Percentiles rank a stretch among this genome's conserved stretches.
Evolutionary conservation across 2,329 filamentous ascomycete genomes (phyloP).

Genomic region (Ramularia endophylla): DNA sequence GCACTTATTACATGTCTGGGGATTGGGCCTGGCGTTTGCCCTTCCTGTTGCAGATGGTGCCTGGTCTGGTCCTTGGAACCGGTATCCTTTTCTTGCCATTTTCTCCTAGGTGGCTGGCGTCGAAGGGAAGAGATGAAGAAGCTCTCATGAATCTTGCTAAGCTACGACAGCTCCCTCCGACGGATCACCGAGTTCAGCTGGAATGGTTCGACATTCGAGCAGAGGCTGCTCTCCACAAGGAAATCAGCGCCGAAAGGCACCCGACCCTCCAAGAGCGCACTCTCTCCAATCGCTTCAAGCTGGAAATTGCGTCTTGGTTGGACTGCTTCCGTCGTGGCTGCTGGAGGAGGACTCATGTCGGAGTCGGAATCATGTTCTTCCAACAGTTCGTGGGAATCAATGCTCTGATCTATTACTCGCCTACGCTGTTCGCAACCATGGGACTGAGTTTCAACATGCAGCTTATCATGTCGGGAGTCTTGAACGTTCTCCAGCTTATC

Average conservation of each 20-base stretch:
- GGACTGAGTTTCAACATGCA: slow-evolving; percentile 34
- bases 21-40: slow-evolving; percentile 46
- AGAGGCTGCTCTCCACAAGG: slow-evolving; percentile 49
- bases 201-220: slow-evolving; percentile 51
- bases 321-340: slow-evolving; percentile 45
- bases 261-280: slow-evolving; percentile 25
- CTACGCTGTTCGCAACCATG: slow-evolving; percentile 37
- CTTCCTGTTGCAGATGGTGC: slow-evolving; percentile 43
- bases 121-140: slow-evolving; percentile 28
- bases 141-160: slow-evolving; percentile 24
- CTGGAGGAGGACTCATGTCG: slow-evolving; percentile 46
- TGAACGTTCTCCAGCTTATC: slow-evolving; percentile 40
- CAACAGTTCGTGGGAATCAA: slow-evolving; percentile 41
- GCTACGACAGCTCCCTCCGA: slow-evolving; percentile 36
- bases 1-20: slow-evolving; percentile 43
- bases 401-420: slow-evolving; percentile 48
- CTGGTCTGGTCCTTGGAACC: slow-evolving; percentile 26
- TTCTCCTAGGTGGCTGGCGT: slow-evolving; percentile 31
- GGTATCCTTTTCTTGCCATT: slow-evolving; percentile 32
- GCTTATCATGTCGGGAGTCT: slow-evolving; percentile 37
- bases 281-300: slow-evolving; percentile 30
- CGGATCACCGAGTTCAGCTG: slow-evolving; percentile 46
- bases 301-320: slow-evolving; percentile 42
- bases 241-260: slow-evolving; percentile 35
- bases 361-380: slow-evolving; percentile 52